Evolutionary conservation across 495 filamentous ascomycete genomes (phyloP).

Genomic region (Chaetomium tenue): DNA sequence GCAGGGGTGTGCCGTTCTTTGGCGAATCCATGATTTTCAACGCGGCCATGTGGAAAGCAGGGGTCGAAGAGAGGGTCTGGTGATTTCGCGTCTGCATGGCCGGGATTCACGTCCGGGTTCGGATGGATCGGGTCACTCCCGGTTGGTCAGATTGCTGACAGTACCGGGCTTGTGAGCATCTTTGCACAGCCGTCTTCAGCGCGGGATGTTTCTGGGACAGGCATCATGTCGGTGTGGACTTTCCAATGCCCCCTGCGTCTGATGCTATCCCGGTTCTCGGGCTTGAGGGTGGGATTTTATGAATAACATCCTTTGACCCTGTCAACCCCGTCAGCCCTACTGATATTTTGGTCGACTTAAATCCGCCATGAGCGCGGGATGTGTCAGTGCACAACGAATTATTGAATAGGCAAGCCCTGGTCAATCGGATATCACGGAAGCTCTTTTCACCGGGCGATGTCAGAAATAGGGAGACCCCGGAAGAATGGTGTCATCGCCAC

Average conservation of each 20-base stretch:
- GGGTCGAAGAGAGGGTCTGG: not conserved
- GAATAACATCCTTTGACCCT: not conserved
- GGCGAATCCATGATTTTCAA: not conserved
- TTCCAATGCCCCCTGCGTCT: not conserved
- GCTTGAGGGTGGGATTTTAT: not conserved
- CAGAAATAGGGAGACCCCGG: too few species aligned
- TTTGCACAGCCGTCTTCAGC: not conserved
- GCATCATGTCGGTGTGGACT: not conserved
- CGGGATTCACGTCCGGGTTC: not conserved
- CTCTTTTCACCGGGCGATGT: not conserved
- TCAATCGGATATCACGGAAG: not conserved
- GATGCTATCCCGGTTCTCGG: not conserved
- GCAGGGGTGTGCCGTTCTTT: not conserved
- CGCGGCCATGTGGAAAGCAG: not conserved
- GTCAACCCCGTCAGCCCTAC: not conserved
- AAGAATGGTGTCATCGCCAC: too few species aligned
- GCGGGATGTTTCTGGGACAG: slow-evolving; percentile 1
- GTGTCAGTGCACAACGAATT: not conserved
- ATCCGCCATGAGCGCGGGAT: not conserved
- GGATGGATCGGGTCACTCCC: slow-evolving; percentile 1
- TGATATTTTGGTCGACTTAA: not conserved
- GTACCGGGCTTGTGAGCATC: not conserved
- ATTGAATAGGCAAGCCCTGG: not conserved
- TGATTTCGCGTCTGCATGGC: slow-evolving; percentile 5
- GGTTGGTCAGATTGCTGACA: slow-evolving; percentile 6